Evolutionary conservation across 1,284 basidiomycete genomes (phyloP), one percentile per base, ranked within the genome.

Genomic region (Naganishia sp.): DNA sequence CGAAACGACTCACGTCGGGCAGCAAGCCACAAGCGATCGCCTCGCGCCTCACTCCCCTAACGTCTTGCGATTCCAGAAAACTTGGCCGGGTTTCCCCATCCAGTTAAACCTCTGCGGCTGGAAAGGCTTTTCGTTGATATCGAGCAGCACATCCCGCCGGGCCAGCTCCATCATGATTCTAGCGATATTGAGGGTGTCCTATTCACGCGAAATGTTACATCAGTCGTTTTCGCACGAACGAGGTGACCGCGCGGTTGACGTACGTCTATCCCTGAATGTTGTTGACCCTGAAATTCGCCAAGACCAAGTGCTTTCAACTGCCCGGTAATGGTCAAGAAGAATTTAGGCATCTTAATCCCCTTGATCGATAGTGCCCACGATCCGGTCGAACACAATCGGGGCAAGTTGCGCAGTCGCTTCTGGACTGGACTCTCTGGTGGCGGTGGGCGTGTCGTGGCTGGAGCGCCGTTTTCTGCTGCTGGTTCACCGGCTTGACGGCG

Each of bases 211-310:
- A 39, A 39, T 3, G 4, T 39, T 0, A 6, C 28, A 39, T 39
- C 35, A 39, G 35, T 39, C 2, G 35, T 13, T 39, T 13, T 39
- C 2, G 2, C 2, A 39, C 4, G 52, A 55, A 39, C 35, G 10
- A 39, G 13, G 35, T 39, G 13, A 10, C 7, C 35, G 25, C 31
- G 15, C 39, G 6, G 11, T 15, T 28, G 7, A 86, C 89, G 82
- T 71, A 92, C 91, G 77, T 92, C 90, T 49, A 94, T 88, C 23
- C 93, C 93, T 72, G 87, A 88, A 77, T 96, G 93, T 68, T 87
- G 84, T 71, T 90, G 85, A 17, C 93, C 93, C 75, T 88, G 80
- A 73, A 96, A 96, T 1, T 72, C 71, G 0, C 77, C 76, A 41
- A 82, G 67, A 5, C 83, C 73, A 2, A 82, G 71, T 7, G 71